Evolutionary conservation across 164 flowering plant genomes (phyloP).

Genomic region (Houttuynia cordata): DNA sequence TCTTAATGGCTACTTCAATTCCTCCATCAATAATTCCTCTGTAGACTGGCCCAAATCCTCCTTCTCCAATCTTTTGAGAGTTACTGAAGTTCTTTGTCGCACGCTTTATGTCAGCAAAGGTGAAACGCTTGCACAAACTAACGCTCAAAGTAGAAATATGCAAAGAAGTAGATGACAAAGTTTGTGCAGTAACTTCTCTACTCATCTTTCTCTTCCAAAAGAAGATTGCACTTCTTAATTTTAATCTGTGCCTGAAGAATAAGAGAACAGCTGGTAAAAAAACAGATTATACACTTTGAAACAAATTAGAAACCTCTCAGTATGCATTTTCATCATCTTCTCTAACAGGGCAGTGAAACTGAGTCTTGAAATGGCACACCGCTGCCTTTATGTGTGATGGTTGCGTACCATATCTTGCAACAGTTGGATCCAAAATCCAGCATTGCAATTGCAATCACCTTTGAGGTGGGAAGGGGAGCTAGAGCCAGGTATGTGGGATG

Average conservation of each 20-base stretch:
- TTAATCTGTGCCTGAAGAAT: background rate
- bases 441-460: too few relatives aligned
- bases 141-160: constrained; percentile 11
- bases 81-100: constrained; percentile 89
- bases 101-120: constrained; percentile 68
- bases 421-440: too few relatives aligned
- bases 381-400: too few relatives aligned
- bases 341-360: too few relatives aligned
- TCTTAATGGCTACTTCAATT: constrained; percentile 73
- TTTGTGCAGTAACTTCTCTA: background rate
- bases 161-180: background rate
- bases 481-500: too few relatives aligned
- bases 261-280: too few relatives aligned
- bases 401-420: too few relatives aligned
- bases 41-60: constrained; percentile 89
- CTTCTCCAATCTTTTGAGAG: constrained; percentile 82
- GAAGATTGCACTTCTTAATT: background rate
- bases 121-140: constrained; percentile 57
- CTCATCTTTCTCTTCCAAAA: background rate
- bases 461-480: too few relatives aligned
- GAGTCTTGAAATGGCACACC: too few relatives aligned
- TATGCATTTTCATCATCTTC: too few relatives aligned
- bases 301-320: too few relatives aligned
- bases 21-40: constrained; percentile 75
- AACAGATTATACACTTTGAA: too few relatives aligned